A percentile compares a stretch with the other conserved stretches of the same genome.
Evolutionary conservation across 768 basidiomycete species (phyloP).

Genomic region (Suillus tomentosus): DNA sequence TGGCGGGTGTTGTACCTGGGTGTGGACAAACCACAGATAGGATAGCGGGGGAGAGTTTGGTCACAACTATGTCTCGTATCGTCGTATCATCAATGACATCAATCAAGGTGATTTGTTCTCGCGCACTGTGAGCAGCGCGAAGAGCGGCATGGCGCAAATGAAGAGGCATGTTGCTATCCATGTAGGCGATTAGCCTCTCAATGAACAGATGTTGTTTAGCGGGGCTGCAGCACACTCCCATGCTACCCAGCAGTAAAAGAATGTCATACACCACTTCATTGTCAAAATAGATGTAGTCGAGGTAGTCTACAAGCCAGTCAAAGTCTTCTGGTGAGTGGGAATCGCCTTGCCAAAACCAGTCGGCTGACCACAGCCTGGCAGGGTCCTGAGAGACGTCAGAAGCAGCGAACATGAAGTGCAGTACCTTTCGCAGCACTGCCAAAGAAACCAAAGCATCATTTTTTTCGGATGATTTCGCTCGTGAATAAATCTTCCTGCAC

Average conservation of each 20-base stretch:
- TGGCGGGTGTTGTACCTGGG: background rate
- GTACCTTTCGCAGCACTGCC: background rate
- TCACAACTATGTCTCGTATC: background rate
- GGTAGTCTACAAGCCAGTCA: background rate
- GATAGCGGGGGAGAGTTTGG: background rate
- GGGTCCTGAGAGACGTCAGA: background rate
- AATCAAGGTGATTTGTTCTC: background rate
- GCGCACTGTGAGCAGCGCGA: background rate
- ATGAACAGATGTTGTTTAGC: background rate
- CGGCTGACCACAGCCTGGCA: background rate
- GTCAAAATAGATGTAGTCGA: background rate
- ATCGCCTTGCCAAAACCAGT: background rate
- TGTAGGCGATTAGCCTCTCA: background rate
- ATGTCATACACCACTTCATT: background rate
- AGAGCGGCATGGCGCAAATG: background rate
- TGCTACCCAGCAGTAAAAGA: background rate
- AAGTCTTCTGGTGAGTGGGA: background rate
- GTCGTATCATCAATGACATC: background rate
- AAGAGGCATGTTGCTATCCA: background rate
- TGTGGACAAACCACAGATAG: background rate
- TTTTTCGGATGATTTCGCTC: background rate
- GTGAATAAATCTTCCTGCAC: background rate
- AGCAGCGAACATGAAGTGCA: background rate
- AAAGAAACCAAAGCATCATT: background rate
- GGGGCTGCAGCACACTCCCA: background rate